Conservation (phyloP, 75 land plant species). For the Pseudotsuga menziesii region DNA sequence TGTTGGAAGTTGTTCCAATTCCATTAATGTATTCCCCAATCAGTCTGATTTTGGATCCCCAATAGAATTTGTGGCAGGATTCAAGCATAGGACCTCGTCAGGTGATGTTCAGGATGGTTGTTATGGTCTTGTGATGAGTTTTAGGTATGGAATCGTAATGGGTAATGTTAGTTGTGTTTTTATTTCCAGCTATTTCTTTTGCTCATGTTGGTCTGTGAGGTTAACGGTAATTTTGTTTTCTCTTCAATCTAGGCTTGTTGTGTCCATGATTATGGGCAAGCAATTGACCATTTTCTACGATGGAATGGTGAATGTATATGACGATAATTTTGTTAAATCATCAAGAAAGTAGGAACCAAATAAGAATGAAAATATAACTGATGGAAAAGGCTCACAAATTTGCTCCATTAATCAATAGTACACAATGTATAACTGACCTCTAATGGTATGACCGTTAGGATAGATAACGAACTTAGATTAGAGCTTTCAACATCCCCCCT, state of each 20-base stretch:
- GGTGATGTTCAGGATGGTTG: not conserved
- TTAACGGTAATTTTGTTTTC: not conserved
- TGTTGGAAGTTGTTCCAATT: not conserved
- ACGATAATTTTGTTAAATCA: too few species aligned
- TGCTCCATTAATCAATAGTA: too few species aligned
- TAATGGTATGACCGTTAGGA: too few species aligned
- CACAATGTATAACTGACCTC: too few species aligned
- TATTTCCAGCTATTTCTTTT: not conserved
- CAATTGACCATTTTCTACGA: slow-evolving; percentile 55
- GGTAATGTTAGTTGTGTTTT: not conserved
- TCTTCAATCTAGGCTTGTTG: not conserved
- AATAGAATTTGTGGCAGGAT: not conserved
- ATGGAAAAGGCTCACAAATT: too few species aligned
- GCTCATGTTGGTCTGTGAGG: not conserved
- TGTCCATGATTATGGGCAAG: not conserved
- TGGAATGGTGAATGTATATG: slow-evolving; percentile 45
- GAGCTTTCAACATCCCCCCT: too few species aligned
- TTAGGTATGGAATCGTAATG: not conserved
- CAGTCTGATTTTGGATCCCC: not conserved
- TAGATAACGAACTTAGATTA: too few species aligned
- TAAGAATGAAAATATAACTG: too few species aligned
- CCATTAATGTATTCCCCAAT: not conserved
- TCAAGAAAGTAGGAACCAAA: too few species aligned
- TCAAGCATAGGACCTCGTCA: not conserved
- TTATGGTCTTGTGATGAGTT: too few species aligned